Evolutionary conservation across 108 stramenopile species (phyloP), one percentile per base, ranked within the genome.

Genomic region (Schizochytrium sp.): DNA sequence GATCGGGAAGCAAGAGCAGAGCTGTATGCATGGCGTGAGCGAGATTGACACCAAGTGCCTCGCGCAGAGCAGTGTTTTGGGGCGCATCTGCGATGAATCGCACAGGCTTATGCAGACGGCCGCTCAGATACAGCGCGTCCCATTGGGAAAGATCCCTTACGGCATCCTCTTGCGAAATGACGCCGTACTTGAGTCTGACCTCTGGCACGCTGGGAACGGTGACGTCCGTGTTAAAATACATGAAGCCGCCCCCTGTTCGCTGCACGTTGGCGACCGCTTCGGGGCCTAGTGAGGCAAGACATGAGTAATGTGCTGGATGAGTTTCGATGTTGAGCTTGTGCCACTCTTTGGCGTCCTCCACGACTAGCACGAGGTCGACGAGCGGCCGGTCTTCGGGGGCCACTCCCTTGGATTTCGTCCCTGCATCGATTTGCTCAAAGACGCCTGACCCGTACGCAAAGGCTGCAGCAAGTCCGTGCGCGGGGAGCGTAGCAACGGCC

Each of bases 151-250:
- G 51, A 83, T 83, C 76, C 12, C 51, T 3, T 6, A 83, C 3
- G 25, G 51, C 48, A 34, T 83, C 76, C n/a, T 47, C 48, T 12
- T 47, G 45, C 10, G 45, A 47, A 53, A 83, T 83, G 45, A 83
- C 51, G 76, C 76, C 76, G 51, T 83, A 83, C 76, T 83, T 83
- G 76, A 53, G 48, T 10, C 76, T 10, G 48, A 83, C 12, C 14
- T 18, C 63, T 12, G 76, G 76, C 76, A 34, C 76, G 2, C 25
- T n/a, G 6, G 45, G 76, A 12, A 83, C 51, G 10, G 12, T 23
- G 10, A 83, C 76, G 28, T 83, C 76, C 19, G 76, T 83, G 76
- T 83, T 83, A 45, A 83, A 83, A 12, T 53, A 83, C 51, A 83
- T 83, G 25, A 45, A 53, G 48, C 76, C 76, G 25, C 63, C 63